Base-by-base conservation (phyloP, 1,139 yeast species). In the Yamadazyma pseudoaaseri region DNA sequence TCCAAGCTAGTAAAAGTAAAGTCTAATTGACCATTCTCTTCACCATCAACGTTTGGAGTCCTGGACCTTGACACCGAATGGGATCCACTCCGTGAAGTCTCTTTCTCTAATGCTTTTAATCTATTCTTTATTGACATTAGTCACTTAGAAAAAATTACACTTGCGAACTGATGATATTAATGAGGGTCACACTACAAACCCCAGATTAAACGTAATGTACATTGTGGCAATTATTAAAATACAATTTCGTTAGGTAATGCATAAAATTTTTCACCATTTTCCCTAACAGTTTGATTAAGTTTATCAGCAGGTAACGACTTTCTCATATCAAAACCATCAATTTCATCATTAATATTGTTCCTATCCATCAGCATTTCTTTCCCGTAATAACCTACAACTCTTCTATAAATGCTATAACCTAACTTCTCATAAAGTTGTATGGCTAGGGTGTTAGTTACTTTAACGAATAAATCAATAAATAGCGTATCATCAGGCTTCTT, bases 321-420 rank as follows among this genome's bases (percentile, higher is more conserved):
- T 37, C 92, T 63, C 95, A 84, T 85, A 54, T 86, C 96, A 56
- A 79, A 92, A 0, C 97, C 98, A 64, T 92, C 98, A 27, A 77
- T 70, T 31, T 79, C 81, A 47, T 84, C 92, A 45, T 78, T 64
- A 3, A 65, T 47, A 26, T 57, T 58, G 32, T 70, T 72, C 26
- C 74, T 52, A 35, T 72, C 74, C 20, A 62, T 61, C 7, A 77
- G 76, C 42, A 60, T 56, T 1, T 63, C 65, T 15, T 67, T 57
- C 3, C 86, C 84, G 54, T 92, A 92, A 52, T 92, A 92, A 0
- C 94, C 94, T n/a, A 86, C 76, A 5, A 92, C 97, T 36, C 98
- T 61, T 57, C 98, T 62, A 52, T 73, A 92, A 0, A 89, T 86
- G 18, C 81, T 71, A 52, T 90, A 94, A 0, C 97, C 97, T 39